Evolutionary conservation across 75 land plant genomes (phyloP), one percentile per base, ranked within the genome.

Genomic region (Sequoiadendron giganteum): DNA sequence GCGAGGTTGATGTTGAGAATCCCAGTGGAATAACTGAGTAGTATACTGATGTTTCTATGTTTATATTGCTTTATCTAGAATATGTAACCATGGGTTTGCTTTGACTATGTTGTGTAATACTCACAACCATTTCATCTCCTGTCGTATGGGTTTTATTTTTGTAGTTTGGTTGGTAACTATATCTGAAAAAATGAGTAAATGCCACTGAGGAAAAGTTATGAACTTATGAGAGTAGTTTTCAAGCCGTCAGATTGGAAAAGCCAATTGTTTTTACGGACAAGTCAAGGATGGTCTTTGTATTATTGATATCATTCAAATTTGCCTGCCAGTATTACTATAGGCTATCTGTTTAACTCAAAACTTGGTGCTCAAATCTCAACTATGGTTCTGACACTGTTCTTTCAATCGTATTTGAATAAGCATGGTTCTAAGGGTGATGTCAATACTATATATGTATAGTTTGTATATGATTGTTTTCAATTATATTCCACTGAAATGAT

Each of bases 1-100:
- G 99, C 42, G 96, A 93, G 48, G 85, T 93, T 54, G 97, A 98
- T 91, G 78, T 98, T 58, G 95, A 98, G n/a, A 93, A 86, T 47
- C 15, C 91, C 10, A 90, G 78, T 36, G 94, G 88, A 73, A 32
- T 92, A 58, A 48, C 75, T 18, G 93, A 88, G 85, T 90, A 90
- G 91, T 19, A 81, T 7, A 81, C 11, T 81, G 48, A 28, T 45
- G n/a, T 42, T 25, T 47, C n/a, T 65, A 39, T 72, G 80, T 16
- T 65, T 85, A 70, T 43, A 21, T 42, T 81, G 47, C 47, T 40
- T 45, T 21, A 38, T 42, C 83, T 28, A 52, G 45, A 25, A 45
- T 78, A 30, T 81, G 48, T n/a, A 81, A 81, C 30, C 48, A 21
- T 25, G 83, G 83, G 21, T 81, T 81, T 42, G 49, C 6, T 81